phyloP scores from a whole-genome alignment of 1,139 yeast species.

The Meyerozyma sp. region DNA sequence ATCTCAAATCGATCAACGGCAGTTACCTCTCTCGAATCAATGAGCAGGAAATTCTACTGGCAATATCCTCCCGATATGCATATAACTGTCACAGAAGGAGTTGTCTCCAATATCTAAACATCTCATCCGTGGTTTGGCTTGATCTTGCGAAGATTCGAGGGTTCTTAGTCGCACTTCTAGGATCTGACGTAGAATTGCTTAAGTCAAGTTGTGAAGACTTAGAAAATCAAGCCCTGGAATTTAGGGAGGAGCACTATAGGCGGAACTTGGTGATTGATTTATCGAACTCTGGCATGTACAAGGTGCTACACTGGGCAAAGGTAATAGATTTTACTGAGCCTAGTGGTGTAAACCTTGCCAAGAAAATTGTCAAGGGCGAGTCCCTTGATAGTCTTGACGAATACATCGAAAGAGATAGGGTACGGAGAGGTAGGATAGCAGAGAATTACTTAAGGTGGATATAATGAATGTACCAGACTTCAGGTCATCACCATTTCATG shows the following conservation, averaged over 20 bases:
- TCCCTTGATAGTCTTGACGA: conserved; percentile 27
- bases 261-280: conserved; percentile 6
- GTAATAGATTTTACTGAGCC: conserved; percentile 23
- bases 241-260: not conserved
- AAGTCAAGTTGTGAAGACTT: not conserved
- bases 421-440: conserved; percentile 42
- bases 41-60: conserved; percentile 34
- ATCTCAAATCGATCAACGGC: conserved; percentile 34
- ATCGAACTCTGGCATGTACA: conserved; percentile 11
- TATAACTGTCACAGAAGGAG: not conserved
- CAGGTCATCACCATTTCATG: conserved; percentile 94
- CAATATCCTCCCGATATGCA: conserved; percentile 11
- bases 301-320: conserved; percentile 12
- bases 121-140: conserved; percentile 51
- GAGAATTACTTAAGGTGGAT: conserved; percentile 30
- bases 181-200: not conserved
- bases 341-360: conserved; percentile 28
- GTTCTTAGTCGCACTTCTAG: conserved; percentile 16
- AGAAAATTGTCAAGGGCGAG: conserved; percentile 28
- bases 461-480: conserved; percentile 61
- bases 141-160: conserved; percentile 34
- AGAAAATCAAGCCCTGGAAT: not conserved
- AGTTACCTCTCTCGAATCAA: conserved; percentile 25
- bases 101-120: conserved; percentile 26
- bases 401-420: conserved; percentile 24